Evolutionary conservation across 331 rosid genomes (phyloP).

Genomic region (Prunus yedoensis): DNA sequence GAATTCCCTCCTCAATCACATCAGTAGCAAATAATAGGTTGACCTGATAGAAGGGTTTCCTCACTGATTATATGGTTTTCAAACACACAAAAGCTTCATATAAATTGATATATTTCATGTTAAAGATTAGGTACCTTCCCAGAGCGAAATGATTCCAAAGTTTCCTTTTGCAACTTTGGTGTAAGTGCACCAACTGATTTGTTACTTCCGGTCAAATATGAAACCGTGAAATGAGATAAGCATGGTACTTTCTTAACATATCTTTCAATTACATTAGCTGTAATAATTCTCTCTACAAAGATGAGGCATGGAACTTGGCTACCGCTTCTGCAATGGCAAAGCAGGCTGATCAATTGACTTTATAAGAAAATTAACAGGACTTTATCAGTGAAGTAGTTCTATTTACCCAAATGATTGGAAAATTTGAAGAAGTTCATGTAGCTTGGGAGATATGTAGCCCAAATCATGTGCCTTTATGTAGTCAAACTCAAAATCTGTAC

Average conservation of each 20-base stretch:
- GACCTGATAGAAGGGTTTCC: constrained; percentile 51
- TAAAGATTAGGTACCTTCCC: constrained; percentile 65
- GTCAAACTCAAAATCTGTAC: constrained; percentile 45
- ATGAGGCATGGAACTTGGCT: constrained; percentile 62
- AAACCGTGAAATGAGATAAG: constrained; percentile 67
- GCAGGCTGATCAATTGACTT: constrained; percentile 18
- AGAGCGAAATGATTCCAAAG: constrained; percentile 64
- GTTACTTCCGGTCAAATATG: constrained; percentile 76
- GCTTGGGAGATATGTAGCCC: constrained; percentile 73
- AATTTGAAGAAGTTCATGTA: constrained; percentile 69
- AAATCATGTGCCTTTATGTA: constrained; percentile 44
- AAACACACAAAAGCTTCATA: constrained; percentile 7
- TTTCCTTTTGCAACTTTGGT: constrained; percentile 72
- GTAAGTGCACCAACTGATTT: constrained; percentile 62
- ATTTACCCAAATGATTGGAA: constrained; percentile 72
- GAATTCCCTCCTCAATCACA: constrained; percentile 93
- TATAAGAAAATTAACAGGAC: not conserved
- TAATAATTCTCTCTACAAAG: constrained; percentile 74
- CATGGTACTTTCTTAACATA: constrained; percentile 54
- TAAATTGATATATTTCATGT: not conserved
- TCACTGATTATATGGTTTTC: constrained; percentile 32
- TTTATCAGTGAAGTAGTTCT: constrained; percentile 2
- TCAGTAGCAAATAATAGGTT: constrained; percentile 87
- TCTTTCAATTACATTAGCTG: constrained; percentile 83
- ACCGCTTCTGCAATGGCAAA: constrained; percentile 52